These are phyloP conservation scores for Jaenimonas drosophilae DNA, from an alignment of 208 protist species.

Conservation along the genomic window DNA sequence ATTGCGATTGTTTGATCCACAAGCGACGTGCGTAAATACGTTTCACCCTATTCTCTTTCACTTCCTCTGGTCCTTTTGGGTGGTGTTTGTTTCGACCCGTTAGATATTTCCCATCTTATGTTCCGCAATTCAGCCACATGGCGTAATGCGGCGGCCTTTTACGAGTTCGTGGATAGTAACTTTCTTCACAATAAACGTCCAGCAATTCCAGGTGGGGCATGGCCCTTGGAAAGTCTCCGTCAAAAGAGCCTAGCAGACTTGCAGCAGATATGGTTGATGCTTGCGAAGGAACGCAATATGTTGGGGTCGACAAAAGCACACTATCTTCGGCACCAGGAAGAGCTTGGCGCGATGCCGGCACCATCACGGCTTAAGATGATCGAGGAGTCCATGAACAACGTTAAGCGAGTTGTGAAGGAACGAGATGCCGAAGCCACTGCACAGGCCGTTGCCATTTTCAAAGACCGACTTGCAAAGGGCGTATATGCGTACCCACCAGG, in stretches of 20 bases:
- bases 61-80: too few relatives aligned
- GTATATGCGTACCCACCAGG: slow-evolving; percentile 82
- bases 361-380: slow-evolving; percentile 81
- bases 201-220: slow-evolving; percentile 76
- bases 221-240: slow-evolving; percentile 73
- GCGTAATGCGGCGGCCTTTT: slow-evolving; percentile 65
- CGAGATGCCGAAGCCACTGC: slow-evolving; percentile 66
- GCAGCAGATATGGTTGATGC: slow-evolving; percentile 87
- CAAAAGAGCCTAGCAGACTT: slow-evolving; percentile 87
- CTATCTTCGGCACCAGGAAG: slow-evolving; percentile 85
- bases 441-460: slow-evolving; percentile 58
- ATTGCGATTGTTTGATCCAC: too few relatives aligned
- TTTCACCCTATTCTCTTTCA: too few relatives aligned
- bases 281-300: slow-evolving; percentile 91
- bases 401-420: slow-evolving; percentile 72
- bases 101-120: too few relatives aligned
- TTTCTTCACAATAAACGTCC: slow-evolving; percentile 87
- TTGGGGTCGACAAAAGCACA: slow-evolving; percentile 72
- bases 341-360: slow-evolving; percentile 84
- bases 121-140: too few relatives aligned
- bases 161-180: slow-evolving; percentile 85
- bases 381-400: slow-evolving; percentile 72
- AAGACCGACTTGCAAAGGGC: slow-evolving; percentile 46
- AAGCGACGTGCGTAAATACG: too few relatives aligned
- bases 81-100: too few relatives aligned